A percentile compares a stretch with the other conserved stretches of the same genome.
phyloP scores from a whole-genome alignment of 805 yeast species.

The Zygotorulaspora chibaensis region DNA sequence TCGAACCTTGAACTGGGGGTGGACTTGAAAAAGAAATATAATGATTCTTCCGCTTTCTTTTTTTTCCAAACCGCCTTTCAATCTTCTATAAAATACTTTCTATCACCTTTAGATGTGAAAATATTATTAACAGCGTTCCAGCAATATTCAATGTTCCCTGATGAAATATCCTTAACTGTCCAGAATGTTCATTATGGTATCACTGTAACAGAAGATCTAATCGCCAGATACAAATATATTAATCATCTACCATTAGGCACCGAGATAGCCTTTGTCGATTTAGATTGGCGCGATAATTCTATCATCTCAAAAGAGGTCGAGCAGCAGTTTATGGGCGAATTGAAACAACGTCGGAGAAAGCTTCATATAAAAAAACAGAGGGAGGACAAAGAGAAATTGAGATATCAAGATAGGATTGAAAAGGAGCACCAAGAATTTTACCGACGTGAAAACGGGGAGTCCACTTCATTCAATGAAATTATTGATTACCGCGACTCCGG shows the following conservation, averaged over 20 bases:
- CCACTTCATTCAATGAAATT: neutral
- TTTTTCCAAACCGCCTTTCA: constrained; percentile 78
- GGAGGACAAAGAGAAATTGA: constrained; percentile 57
- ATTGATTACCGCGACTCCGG: constrained; percentile 1
- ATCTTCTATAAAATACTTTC: constrained; percentile 58
- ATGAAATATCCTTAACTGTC: constrained; percentile 53
- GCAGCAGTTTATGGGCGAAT: constrained; percentile 48
- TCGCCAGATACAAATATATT: constrained; percentile 66
- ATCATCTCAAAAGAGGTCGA: constrained; percentile 42
- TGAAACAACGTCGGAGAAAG: constrained; percentile 52
- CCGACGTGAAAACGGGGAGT: constrained; percentile 51
- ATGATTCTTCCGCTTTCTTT: constrained; percentile 50
- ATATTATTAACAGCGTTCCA: constrained; percentile 62
- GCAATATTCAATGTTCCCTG: constrained; percentile 63
- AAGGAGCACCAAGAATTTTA: constrained; percentile 54
- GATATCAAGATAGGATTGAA: constrained; percentile 57
- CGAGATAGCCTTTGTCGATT: constrained; percentile 74
- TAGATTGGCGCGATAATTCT: constrained; percentile 65
- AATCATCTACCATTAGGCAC: constrained; percentile 84
- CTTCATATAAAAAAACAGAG: constrained; percentile 45
- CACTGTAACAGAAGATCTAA: constrained; percentile 52
- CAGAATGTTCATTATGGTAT: constrained; percentile 69
- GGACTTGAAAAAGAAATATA: constrained; percentile 22
- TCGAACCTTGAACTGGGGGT: constrained; percentile 4
- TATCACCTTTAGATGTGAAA: constrained; percentile 76